These are phyloP conservation scores for Carex scoparia DNA, from an alignment of 176 grass and related monocot species.

Conservation along the genomic window DNA sequence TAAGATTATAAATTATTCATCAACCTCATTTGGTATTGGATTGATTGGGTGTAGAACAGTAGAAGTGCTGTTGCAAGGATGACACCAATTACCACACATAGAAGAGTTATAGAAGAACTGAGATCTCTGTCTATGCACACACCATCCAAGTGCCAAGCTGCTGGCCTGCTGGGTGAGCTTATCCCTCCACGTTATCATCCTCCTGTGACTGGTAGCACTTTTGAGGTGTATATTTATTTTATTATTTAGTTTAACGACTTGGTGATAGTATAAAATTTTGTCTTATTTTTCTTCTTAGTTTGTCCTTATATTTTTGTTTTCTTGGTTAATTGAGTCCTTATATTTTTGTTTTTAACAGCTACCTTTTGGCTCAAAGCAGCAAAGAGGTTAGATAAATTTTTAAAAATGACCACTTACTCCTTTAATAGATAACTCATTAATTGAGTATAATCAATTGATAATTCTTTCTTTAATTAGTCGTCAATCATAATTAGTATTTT, in stretches of 20 bases:
- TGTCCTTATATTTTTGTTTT: not conserved
- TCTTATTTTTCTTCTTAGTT: not conserved
- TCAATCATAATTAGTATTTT: too few relatives aligned
- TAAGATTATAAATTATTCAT: too few relatives aligned
- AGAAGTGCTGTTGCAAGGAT: not conserved
- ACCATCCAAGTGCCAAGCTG: not conserved
- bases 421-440: too few relatives aligned
- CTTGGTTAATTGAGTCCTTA: not conserved
- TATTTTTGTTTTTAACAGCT: too few relatives aligned
- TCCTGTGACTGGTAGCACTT: not conserved
- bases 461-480: too few relatives aligned
- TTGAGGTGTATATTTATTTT: slow-evolving; percentile 15
- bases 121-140: not conserved
- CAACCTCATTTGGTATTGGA: not conserved
- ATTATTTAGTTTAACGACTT: not conserved
- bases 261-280: not conserved
- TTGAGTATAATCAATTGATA: too few relatives aligned
- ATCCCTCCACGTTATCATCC: slow-evolving; percentile 1
- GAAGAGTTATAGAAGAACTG: not conserved
- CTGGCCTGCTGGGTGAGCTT: not conserved
- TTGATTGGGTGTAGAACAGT: not conserved
- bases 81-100: not conserved
- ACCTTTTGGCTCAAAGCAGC: too few relatives aligned
- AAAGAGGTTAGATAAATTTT: too few relatives aligned
- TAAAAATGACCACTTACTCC: too few relatives aligned